Evolutionary conservation across 768 basidiomycete species (phyloP), one percentile per base, ranked within the genome.

Genomic region (Leucocoprinus sp.): DNA sequence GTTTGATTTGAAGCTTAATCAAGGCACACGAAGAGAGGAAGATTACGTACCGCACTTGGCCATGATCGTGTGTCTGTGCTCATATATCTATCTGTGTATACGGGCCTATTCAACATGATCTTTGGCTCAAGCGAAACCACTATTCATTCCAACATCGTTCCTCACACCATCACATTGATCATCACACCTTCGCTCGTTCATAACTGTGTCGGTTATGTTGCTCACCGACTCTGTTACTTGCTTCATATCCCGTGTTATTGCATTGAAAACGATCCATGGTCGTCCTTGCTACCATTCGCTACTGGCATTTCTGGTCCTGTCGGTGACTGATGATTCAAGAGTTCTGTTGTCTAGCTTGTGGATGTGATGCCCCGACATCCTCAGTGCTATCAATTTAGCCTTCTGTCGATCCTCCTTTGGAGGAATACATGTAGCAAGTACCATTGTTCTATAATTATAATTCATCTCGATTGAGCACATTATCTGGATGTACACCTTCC

Each of bases 121-220:
- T 28, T 8, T 12, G 15, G 5, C n/a, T 29, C 11, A 9, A 14
- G 26, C 4, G 14, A 39, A 17, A 47, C 45, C 23, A 14, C 31
- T 39, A 12, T 28, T 22, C 17, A n/a, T 23, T 12, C 17, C 11
- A n/a, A n/a, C 45, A 35, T 26, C 23, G n/a, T 40, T 24, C 45
- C 45, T 24, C 38, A 38, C 37, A 31, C 29, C 45, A 47, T 47
- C 4, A 39, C 45, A 9, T 39, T 47, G 38, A 47, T 47, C 38
- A 47, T 47, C 15, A 40, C 45, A 19, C 38, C 45, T 12, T n/a
- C n/a, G n/a, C 38, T 47, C 28, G 37, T 9, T 23, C 35, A 38
- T 5, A 38, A 38, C n/a, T 47, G 45, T 9, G 35, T 33, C 1
- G 45, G 45, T 14, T 47, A 38, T 39, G 37, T n/a, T 27, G 23